These are phyloP conservation scores for Chaetomiaceae sp. DNA, from an alignment of 2,329 filamentous ascomycete genomes.

Conservation along the genomic window DNA sequence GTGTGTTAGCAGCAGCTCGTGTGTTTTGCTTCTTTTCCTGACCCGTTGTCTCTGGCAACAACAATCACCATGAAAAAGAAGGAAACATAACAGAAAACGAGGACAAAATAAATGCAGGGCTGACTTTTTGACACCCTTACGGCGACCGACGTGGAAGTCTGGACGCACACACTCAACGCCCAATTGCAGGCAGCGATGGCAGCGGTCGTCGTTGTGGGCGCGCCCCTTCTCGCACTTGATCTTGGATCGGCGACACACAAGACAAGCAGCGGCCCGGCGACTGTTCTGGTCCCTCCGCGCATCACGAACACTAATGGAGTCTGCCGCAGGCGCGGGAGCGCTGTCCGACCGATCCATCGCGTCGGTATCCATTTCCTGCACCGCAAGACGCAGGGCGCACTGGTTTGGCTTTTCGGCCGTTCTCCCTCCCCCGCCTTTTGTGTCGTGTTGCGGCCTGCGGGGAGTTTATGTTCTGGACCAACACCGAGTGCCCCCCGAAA, in stretches of 20 bases:
- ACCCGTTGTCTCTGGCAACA: too few relatives aligned
- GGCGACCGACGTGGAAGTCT: conserved; percentile 67
- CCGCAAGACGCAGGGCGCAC: conserved; percentile 10
- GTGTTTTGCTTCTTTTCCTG: too few relatives aligned
- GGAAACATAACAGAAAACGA: too few relatives aligned
- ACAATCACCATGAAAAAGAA: too few relatives aligned
- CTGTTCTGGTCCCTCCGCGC: conserved; percentile 24
- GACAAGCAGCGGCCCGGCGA: conserved; percentile 26
- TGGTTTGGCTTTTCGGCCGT: conserved; percentile 11
- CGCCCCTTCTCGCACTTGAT: conserved; percentile 59
- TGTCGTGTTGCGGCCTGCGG: conserved; percentile 12
- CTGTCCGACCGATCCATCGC: conserved; percentile 21
- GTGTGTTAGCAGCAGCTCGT: not conserved
- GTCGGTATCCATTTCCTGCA: conserved; percentile 14
- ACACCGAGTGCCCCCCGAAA: not conserved
- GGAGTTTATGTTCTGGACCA: not conserved
- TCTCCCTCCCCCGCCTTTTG: conserved; percentile 10
- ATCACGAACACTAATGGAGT: conserved; percentile 11
- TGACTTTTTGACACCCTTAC: conserved; percentile 78
- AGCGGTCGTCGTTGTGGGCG: conserved; percentile 45
- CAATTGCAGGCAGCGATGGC: conserved; percentile 57
- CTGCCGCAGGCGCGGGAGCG: conserved; percentile 10
- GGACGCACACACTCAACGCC: conserved; percentile 60
- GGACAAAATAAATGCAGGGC: conserved; percentile 28
- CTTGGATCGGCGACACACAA: conserved; percentile 58